Evolutionary conservation across 2,329 filamentous ascomycete genomes (phyloP).

Genomic region (Amauroascus verrucosus): DNA sequence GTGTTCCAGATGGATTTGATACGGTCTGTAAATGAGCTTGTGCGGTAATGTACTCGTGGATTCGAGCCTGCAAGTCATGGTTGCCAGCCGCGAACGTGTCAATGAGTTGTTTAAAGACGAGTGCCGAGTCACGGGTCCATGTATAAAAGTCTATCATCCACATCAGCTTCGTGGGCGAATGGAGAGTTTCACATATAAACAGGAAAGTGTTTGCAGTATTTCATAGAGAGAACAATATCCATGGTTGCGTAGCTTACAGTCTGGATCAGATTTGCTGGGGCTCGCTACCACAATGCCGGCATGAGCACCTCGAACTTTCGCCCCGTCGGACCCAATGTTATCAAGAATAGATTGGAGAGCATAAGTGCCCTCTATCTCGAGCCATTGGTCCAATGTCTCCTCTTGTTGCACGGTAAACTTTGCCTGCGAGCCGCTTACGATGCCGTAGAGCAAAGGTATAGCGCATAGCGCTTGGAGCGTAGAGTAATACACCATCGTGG

Average conservation of each 20-base stretch:
- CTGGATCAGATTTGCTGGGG: slow-evolving; percentile 45
- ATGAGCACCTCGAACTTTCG: slow-evolving; percentile 39
- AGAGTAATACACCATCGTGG: slow-evolving; percentile 4
- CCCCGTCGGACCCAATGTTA: slow-evolving; percentile 47
- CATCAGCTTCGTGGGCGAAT: not conserved
- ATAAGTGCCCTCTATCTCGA: slow-evolving; percentile 38
- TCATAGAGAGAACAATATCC: too few species aligned
- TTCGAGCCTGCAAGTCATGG: slow-evolving; percentile 46
- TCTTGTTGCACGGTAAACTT: not conserved
- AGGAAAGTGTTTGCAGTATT: too few species aligned
- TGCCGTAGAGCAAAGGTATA: not conserved
- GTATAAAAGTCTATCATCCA: slow-evolving; percentile 56
- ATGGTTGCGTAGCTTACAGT: too few species aligned
- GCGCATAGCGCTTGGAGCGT: slow-evolving; percentile 3
- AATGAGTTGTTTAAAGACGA: slow-evolving; percentile 59
- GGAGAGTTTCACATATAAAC: not conserved
- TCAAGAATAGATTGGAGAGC: slow-evolving; percentile 46
- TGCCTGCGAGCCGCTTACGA: not conserved
- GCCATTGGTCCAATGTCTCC: slow-evolving; percentile 13
- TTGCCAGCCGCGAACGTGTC: slow-evolving; percentile 59
- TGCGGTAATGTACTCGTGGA: slow-evolving; percentile 57
- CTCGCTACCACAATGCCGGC: slow-evolving; percentile 48
- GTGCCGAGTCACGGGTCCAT: slow-evolving; percentile 66
- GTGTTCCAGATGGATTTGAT: slow-evolving; percentile 55
- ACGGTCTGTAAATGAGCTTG: slow-evolving; percentile 57